Percentiles rank a stretch among this genome's conserved stretches.
phyloP scores from a whole-genome alignment of 768 basidiomycete genomes.

The Cystobasidium onofrii region DNA sequence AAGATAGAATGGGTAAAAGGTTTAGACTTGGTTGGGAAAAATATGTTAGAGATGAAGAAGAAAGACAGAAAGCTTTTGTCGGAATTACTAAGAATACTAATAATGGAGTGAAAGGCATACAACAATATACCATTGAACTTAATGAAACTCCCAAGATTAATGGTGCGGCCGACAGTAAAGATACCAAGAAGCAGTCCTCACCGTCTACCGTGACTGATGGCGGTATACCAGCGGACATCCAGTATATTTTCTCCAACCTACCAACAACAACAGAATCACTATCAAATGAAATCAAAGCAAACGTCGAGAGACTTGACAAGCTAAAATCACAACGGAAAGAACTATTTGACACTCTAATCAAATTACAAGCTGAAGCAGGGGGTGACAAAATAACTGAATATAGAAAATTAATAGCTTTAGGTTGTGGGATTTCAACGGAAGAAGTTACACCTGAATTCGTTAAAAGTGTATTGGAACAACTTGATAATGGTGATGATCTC shows the following conservation, averaged over 20 bases:
- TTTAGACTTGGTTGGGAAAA: constrained; percentile 85
- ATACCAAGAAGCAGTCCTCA: constrained; percentile 21
- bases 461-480: constrained; percentile 65
- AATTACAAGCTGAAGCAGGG: constrained; percentile 78
- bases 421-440: constrained; percentile 76
- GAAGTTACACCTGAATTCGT: constrained; percentile 76
- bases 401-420: constrained; percentile 74
- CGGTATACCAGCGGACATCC: constrained; percentile 33
- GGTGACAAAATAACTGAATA: constrained; percentile 83
- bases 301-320: constrained; percentile 60
- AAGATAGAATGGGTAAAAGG: constrained; percentile 66
- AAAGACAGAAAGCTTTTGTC: constrained; percentile 56
- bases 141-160: constrained; percentile 10
- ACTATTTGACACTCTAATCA: constrained; percentile 66
- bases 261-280: constrained; percentile 57
- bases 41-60: constrained; percentile 79
- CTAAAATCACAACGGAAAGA: constrained; percentile 62
- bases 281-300: constrained; percentile 53
- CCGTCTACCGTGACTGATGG: not conserved
- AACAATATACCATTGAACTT: not conserved
- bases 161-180: constrained; percentile 46
- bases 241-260: constrained; percentile 46
- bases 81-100: not conserved
- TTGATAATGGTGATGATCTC: constrained; percentile 34
- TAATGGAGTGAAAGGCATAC: constrained; percentile 46